Base-by-base conservation (phyloP, 352 stramenopile species). In the Phytophthora gonapodyides region DNA sequence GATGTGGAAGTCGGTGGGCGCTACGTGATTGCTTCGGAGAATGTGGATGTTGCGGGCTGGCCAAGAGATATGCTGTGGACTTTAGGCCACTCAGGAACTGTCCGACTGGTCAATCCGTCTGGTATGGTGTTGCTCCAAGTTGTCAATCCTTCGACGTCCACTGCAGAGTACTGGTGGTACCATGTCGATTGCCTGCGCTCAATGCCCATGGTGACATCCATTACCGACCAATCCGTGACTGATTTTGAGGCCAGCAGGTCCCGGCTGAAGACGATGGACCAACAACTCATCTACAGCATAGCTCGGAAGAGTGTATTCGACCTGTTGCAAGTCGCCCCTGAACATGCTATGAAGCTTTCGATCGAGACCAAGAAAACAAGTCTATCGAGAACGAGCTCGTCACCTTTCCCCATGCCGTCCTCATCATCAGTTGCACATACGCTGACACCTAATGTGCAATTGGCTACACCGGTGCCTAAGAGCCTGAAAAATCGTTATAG, bases 111-210 rank as follows among this genome's bases (percentile, higher is more conserved):
- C 5, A 73, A 80, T 56, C 76, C 82, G 11, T 76, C 61, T 6
- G 74, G 75, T 12, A 84, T 88, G 59, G 75, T 89, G 5, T 52
- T 93, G 17, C 69, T 93, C 59, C 80, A 93, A 43, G 47, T 93
- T 2, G 30, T 69, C 17, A 91, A 93, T 42, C 78, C 80, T 2
- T 43, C 47, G 17, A 80, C 75, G 9, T 73, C 78, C 1, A 44
- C 55, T 19, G 64, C 83, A 13, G 80, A 93, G 45, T 73, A 83
- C 34, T 93, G 81, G 80, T 93, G 84, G 84, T 89, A 83, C 33
- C 75, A 78, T 54, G 81, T 91, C 11, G 77, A 91, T 15, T 77
- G 57, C 30, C 44, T 91, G 16, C 69, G 65, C 27, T 57, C 50
- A 11, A 66, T 67, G 17, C 44, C 43, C 24, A 59, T 38, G 24